Base-by-base conservation (phyloP, 768 basidiomycete genomes). In the Psilocybe azurescens region DNA sequence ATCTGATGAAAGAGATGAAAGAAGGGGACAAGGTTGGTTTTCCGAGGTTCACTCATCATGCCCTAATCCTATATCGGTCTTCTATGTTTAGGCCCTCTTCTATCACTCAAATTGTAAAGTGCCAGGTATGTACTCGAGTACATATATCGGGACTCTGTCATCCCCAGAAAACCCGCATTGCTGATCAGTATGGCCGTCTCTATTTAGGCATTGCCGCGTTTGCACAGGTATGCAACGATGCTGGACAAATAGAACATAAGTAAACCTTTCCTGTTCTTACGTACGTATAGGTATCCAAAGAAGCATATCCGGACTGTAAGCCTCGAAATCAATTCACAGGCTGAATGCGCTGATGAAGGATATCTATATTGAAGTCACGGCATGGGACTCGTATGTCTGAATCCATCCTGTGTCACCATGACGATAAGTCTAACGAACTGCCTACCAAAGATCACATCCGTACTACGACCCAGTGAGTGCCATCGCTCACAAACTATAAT, bases 291-390 rank as follows among this genome's bases (percentile, higher is more conserved):
- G 88, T 97, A 7, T 82, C 82, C 32, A 93, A 87, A 73, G 90
- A 91, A 72, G 93, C 94, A 5, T 96, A 97, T 74, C 93, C 95
- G 18, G 95, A 98, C 72, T 84, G 94, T 95, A 75, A 77, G 93
- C 75, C 18, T 44, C 10, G 5, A 11, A 33, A 13, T 5, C 16
- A 20, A 29, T 52, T 24, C 14, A 5, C 20, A 24, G 8, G 5
- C 13, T 20, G 6, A 36, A 13, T 4, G 41, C 14, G 41, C 28
- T 14, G 56, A 32, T 65, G 56, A 55, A 16, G 54, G 46, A 48
- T 55, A 24, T 53, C 58, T 44, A 33, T 58, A 4, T 56, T 44
- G 44, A 60, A 97, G 95, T 91, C 67, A 94, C 95, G 3, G 94
- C 95, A 36, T 97, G 93, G 93, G 93, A 96, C 70, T 70, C 84